Conservation (phyloP, 2,329 filamentous ascomycete genomes). For the Colletotrichum zoysiae region DNA sequence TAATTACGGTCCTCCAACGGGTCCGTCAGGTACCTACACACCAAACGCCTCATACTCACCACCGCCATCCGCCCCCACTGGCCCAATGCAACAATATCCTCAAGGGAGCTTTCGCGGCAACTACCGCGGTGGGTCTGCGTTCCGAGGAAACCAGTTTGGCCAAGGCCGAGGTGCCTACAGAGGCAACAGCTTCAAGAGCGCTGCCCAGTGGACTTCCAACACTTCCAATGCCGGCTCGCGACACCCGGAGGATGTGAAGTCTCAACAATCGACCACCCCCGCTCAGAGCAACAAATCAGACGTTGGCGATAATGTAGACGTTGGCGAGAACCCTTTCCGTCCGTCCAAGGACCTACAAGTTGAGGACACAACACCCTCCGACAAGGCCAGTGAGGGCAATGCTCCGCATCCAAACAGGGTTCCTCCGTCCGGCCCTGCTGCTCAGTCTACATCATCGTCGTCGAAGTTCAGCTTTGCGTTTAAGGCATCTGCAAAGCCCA, state of each 20-base stretch:
- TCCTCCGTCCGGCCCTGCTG: conserved; percentile 66
- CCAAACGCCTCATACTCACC: conserved; percentile 61
- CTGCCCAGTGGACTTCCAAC: conserved; percentile 75
- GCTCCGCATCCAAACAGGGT: conserved; percentile 69
- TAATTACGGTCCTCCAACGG: conserved; percentile 65
- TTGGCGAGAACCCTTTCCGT: conserved; percentile 71
- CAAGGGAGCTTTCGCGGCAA: conserved; percentile 59
- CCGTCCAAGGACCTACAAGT: conserved; percentile 74
- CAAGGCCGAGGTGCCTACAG: conserved; percentile 65
- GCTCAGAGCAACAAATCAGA: conserved; percentile 44
- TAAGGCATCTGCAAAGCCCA: conserved; percentile 76
- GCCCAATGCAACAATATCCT: conserved; percentile 67
- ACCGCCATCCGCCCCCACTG: conserved; percentile 68
- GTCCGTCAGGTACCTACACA: conserved; percentile 68
- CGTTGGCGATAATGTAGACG: conserved; percentile 57
- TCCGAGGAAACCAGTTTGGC: conserved; percentile 70
- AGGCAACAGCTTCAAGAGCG: conserved; percentile 72
- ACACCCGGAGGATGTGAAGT: conserved; percentile 49
- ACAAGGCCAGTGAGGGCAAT: conserved; percentile 59
- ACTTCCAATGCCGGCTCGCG: conserved; percentile 57
- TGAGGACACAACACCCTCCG: conserved; percentile 65
- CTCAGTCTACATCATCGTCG: conserved; percentile 58
- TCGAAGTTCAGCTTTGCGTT: conserved; percentile 95
- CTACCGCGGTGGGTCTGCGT: conserved; percentile 63
- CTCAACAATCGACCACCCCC: conserved; percentile 45